phyloP scores from a whole-genome alignment of 2,329 filamentous ascomycete species.

The Purpureocillium takamizusanense region DNA sequence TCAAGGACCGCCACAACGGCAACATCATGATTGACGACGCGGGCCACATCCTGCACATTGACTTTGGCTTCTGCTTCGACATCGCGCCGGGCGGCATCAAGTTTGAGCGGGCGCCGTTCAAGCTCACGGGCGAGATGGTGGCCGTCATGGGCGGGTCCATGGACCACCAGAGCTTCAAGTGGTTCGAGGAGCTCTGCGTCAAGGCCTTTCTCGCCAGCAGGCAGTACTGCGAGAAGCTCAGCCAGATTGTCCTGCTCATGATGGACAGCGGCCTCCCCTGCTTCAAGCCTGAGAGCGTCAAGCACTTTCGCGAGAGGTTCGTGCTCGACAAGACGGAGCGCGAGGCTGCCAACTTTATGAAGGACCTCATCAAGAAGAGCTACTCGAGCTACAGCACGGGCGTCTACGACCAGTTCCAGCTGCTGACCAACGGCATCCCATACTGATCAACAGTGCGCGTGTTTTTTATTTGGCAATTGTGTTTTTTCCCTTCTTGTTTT shows the following conservation, averaged over 20 bases:
- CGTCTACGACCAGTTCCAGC: slow-evolving; percentile 95
- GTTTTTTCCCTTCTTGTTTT: too few species aligned
- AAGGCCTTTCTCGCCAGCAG: slow-evolving; percentile 88
- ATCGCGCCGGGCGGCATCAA: slow-evolving; percentile 95
- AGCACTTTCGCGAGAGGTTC: slow-evolving; percentile 87
- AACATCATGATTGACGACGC: slow-evolving; percentile 99
- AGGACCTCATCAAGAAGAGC: slow-evolving; percentile 80
- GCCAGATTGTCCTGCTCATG: slow-evolving; percentile 88
- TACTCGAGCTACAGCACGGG: slow-evolving; percentile 86
- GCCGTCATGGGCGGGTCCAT: slow-evolving; percentile 93
- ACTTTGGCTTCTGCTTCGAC: slow-evolving; percentile 99
- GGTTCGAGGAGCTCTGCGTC: slow-evolving; percentile 93
- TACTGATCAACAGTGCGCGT: slow-evolving; percentile 60
- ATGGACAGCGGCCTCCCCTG: slow-evolving; percentile 92
- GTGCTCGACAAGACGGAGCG: slow-evolving; percentile 85
- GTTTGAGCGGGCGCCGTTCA: slow-evolving; percentile 97
- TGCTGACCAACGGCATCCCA: slow-evolving; percentile 94
- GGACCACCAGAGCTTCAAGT: slow-evolving; percentile 80
- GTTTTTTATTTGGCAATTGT: too few species aligned
- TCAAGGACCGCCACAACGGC: slow-evolving; percentile 98
- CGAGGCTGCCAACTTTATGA: slow-evolving; percentile 92
- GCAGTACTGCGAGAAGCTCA: slow-evolving; percentile 79
- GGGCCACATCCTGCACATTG: slow-evolving; percentile 95
- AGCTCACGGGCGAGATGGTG: slow-evolving; percentile 94
- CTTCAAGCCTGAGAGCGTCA: slow-evolving; percentile 93